Percentiles rank a stretch among this genome's conserved stretches.
Conservation (phyloP, 2,329 filamentous ascomycete genomes). For the Sclerotinia minor region DNA sequence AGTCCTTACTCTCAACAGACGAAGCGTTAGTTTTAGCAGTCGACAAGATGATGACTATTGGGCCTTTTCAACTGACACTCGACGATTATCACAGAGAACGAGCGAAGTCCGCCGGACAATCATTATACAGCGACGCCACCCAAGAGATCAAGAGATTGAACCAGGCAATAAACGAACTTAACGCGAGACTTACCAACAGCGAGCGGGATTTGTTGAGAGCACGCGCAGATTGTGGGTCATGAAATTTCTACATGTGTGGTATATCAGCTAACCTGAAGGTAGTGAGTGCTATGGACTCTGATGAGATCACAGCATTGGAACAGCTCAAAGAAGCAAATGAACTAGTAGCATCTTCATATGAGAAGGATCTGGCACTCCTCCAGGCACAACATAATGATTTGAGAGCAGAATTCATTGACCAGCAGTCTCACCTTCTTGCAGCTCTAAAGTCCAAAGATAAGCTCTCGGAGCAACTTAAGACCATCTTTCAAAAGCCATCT, state of each 20-base stretch:
- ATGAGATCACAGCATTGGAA: conserved; percentile 55
- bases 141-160: conserved; percentile 52
- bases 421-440: conserved; percentile 60
- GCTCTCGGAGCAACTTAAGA: conserved; percentile 53
- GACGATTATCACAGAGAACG: conserved; percentile 52
- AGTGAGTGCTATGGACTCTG: conserved; percentile 56
- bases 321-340: conserved; percentile 61
- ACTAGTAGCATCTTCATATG: conserved; percentile 58
- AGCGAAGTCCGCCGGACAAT: conserved; percentile 54
- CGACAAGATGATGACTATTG: conserved; percentile 42
- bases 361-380: conserved; percentile 57
- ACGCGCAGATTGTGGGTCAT: conserved; percentile 53
- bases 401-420: conserved; percentile 54
- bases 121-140: conserved; percentile 48
- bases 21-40: conserved; percentile 55
- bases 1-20: conserved; percentile 42
- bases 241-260: background rate
- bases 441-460: conserved; percentile 62
- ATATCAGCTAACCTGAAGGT: conserved; percentile 33
- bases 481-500: conserved; percentile 26
- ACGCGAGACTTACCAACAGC: conserved; percentile 51
- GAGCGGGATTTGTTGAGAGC: conserved; percentile 56
- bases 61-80: conserved; percentile 47
- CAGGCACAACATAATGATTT: conserved; percentile 53
- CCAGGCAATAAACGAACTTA: conserved; percentile 48